Percentiles rank a stretch among this genome's conserved stretches.
Evolutionary conservation across 257 asterid genomes (phyloP).

Genomic region (Apocynum venetum): DNA sequence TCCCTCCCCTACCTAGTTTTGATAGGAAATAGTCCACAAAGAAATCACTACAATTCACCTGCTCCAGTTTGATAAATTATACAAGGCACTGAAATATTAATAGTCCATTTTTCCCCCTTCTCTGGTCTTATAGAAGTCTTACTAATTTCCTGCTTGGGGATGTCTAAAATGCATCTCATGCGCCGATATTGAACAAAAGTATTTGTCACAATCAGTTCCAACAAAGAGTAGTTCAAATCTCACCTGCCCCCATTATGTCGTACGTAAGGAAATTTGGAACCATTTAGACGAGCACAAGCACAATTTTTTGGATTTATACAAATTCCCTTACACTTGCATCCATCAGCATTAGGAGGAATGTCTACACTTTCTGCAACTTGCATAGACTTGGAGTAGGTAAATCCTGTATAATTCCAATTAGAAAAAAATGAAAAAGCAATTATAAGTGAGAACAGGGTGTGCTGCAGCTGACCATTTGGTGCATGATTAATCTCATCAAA

Average conservation of each 20-base stretch:
- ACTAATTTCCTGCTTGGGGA: neutral
- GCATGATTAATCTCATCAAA: neutral
- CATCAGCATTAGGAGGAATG: conserved; percentile 20
- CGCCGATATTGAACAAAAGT: neutral
- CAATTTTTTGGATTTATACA: conserved; percentile 19
- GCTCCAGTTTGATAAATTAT: too few species aligned
- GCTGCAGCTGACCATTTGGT: neutral
- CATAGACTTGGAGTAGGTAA: conserved; percentile 18
- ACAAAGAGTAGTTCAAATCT: neutral
- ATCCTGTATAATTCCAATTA: conserved; percentile 13
- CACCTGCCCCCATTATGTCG: conserved; percentile 26
- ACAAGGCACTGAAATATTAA: neutral
- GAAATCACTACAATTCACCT: too few species aligned
- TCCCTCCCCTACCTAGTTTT: too few species aligned
- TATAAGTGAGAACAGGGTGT: neutral
- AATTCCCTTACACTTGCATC: conserved; percentile 21
- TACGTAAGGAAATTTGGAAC: conserved; percentile 23
- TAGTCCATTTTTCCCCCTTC: neutral
- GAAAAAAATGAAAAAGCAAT: neutral
- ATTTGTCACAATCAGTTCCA: neutral
- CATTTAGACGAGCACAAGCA: conserved; percentile 24
- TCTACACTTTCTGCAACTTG: conserved; percentile 20
- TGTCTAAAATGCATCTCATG: neutral
- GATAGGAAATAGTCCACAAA: too few species aligned
- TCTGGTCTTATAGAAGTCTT: neutral